Evolutionary conservation across 768 basidiomycete genomes (phyloP).

Genomic region (Mycena vulgaris): DNA sequence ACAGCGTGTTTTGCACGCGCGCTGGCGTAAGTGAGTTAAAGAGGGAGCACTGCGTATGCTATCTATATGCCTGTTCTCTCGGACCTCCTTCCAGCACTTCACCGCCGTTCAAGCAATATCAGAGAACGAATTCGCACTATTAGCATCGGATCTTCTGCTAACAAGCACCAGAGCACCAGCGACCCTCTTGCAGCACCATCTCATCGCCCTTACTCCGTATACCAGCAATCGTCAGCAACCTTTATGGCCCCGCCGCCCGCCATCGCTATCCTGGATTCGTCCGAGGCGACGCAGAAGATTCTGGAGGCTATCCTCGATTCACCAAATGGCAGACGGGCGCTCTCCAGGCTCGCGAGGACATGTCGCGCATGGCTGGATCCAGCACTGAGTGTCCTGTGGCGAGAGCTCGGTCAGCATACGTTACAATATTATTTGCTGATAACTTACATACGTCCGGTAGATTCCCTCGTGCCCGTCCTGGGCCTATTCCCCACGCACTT

Average conservation of each 20-base stretch:
- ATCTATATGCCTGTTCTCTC: slow-evolving; percentile 38
- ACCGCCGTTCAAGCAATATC: slow-evolving; percentile 50
- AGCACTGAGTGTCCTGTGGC: slow-evolving; percentile 81
- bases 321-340: slow-evolving; percentile 75
- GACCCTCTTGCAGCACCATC: slow-evolving; percentile 44
- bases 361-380: slow-evolving; percentile 83
- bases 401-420: slow-evolving; percentile 63
- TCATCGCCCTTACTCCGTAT: slow-evolving; percentile 60
- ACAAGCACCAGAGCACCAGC: slow-evolving; percentile 42
- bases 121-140: slow-evolving; percentile 51
- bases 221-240: slow-evolving; percentile 60
- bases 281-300: slow-evolving; percentile 49
- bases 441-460: slow-evolving; percentile 41
- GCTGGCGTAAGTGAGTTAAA: slow-evolving; percentile 36
- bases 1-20: slow-evolving; percentile 34
- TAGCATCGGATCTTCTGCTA: slow-evolving; percentile 38
- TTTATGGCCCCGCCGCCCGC: slow-evolving; percentile 54
- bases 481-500: slow-evolving; percentile 79
- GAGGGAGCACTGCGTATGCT: slow-evolving; percentile 28
- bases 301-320: slow-evolving; percentile 68
- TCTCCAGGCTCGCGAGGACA: slow-evolving; percentile 82
- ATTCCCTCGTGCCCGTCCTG: slow-evolving; percentile 80
- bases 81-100: slow-evolving; percentile 43
- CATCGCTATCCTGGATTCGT: slow-evolving; percentile 63
- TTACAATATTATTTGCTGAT: neutral